Evolutionary conservation across 768 basidiomycete species (phyloP), one percentile per base, ranked within the genome.

Genomic region (Auricularia sp.): DNA sequence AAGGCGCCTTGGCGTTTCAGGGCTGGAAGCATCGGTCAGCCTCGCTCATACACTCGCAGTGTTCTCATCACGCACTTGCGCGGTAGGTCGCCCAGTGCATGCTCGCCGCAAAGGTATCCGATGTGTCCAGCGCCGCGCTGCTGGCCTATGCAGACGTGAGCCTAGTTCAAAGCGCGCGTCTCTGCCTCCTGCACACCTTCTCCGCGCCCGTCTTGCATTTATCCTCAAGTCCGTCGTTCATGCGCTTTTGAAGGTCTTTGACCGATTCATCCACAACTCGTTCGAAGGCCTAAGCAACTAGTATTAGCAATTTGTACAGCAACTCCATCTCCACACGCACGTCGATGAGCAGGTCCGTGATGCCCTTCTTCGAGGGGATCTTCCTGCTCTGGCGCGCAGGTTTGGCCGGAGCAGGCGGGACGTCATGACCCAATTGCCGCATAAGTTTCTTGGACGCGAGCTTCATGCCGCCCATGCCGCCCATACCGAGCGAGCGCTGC

Each of bases 11-110:
- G 79, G 42, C 83, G 82, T 56, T 82, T 79, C 47, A 85, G 76
- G 4, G 83, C 76, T 72, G 69, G 51, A 47, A 3, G 1, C 5
- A 13, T 4, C n/a, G 61, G 34, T 21, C 14, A 10, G 64, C 62
- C 51, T 66, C 63, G 18, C 76, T 77, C 62, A 13, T 37, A 10
- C 39, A 14, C 44, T 2, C 11, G 3, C 51, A 35, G 18, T 59
- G 21, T 37, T 35, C 36, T 29, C n/a, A 11, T 29, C 21, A 75
- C 81, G 72, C 67, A 84, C 82, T 83, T 3, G 83, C 83, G 65
- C 83, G 77, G 69, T 83, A 86, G 14, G 83, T 84, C 0, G 65
- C 74, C 85, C 85, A 86, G 66, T 86, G 84, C 81, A 85, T 84
- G 4, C 79, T 76, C 5, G 69, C 71, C 1, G 81, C 79, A 68